Evolutionary conservation across 768 basidiomycete species (phyloP).

Genomic region (Mycena chlorophos): DNA sequence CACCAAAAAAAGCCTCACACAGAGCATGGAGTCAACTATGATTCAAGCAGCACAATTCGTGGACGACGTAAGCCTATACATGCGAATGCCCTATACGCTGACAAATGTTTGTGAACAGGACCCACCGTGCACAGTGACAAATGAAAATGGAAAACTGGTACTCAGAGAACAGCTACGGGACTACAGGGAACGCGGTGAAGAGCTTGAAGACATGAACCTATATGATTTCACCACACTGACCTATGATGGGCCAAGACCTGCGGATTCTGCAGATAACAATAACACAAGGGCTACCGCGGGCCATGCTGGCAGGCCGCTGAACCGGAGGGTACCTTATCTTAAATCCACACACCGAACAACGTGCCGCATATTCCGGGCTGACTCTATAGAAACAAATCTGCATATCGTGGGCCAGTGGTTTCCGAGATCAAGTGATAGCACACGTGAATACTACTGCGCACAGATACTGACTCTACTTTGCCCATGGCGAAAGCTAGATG

Average conservation of each 20-base stretch:
- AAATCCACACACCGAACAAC: no score
- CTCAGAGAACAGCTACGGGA: conserved; percentile 11
- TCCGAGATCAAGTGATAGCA: conserved; percentile 29
- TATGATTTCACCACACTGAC: conserved; percentile 2
- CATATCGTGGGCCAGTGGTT: conserved; percentile 41
- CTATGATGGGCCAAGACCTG: conserved; percentile 1
- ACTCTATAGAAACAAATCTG: no score
- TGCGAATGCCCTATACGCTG: background rate
- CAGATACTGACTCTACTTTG: conserved; percentile 37
- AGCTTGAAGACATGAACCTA: background rate
- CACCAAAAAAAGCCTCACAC: no score
- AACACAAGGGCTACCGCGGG: no score
- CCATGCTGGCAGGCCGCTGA: no score
- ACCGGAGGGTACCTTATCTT: no score
- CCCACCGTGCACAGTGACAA: background rate
- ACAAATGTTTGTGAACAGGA: no score
- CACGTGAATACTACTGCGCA: conserved; percentile 35
- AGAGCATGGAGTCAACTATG: no score
- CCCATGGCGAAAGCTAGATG: conserved; percentile 36
- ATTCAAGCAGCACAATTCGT: no score
- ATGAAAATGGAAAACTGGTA: background rate
- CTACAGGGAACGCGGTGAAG: conserved; percentile 5
- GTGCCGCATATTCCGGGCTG: no score
- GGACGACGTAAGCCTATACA: no score
- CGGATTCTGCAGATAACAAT: background rate